Conservation (phyloP, 768 basidiomycete genomes). For the Chalciporus sphaerocephalus region DNA sequence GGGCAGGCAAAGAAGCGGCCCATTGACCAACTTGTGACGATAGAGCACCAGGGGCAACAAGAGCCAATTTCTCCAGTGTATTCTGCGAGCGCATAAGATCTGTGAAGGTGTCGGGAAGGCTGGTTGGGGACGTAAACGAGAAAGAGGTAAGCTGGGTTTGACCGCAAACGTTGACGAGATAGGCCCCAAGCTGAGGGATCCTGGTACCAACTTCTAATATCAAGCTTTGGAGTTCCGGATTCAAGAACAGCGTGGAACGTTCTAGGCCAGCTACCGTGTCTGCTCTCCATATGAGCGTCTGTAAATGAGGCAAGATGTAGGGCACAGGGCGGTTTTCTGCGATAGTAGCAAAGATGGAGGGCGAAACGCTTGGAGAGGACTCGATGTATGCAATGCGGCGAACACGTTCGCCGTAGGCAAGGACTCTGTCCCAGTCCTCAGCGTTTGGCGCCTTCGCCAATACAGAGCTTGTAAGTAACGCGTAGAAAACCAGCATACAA, state of each 20-base stretch:
- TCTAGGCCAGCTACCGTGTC: slow-evolving; percentile 65
- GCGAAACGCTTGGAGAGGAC: slow-evolving; percentile 54
- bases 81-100: slow-evolving; percentile 59
- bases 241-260: slow-evolving; percentile 60
- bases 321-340: slow-evolving; percentile 58
- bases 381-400: slow-evolving; percentile 69
- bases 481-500: not conserved
- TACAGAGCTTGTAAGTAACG: slow-evolving; percentile 7
- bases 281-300: slow-evolving; percentile 67
- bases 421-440: slow-evolving; percentile 65
- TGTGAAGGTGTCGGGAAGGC: slow-evolving; percentile 67
- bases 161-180: slow-evolving; percentile 61
- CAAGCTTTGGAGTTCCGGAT: slow-evolving; percentile 55
- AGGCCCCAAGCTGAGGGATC: slow-evolving; percentile 54
- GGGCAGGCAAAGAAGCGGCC: slow-evolving; percentile 58
- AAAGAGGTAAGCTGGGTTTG: slow-evolving; percentile 62
- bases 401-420: slow-evolving; percentile 65
- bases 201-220: slow-evolving; percentile 58
- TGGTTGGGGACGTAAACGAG: slow-evolving; percentile 64
- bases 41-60: slow-evolving; percentile 74
- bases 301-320: slow-evolving; percentile 66
- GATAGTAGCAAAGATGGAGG: slow-evolving; percentile 63
- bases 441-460: slow-evolving; percentile 59
- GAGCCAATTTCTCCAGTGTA: slow-evolving; percentile 53
- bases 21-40: slow-evolving; percentile 68